Evolutionary conservation across 2,329 filamentous ascomycete genomes (phyloP), one percentile per base, ranked within the genome.

Genomic region (Aspergillus tamarii): DNA sequence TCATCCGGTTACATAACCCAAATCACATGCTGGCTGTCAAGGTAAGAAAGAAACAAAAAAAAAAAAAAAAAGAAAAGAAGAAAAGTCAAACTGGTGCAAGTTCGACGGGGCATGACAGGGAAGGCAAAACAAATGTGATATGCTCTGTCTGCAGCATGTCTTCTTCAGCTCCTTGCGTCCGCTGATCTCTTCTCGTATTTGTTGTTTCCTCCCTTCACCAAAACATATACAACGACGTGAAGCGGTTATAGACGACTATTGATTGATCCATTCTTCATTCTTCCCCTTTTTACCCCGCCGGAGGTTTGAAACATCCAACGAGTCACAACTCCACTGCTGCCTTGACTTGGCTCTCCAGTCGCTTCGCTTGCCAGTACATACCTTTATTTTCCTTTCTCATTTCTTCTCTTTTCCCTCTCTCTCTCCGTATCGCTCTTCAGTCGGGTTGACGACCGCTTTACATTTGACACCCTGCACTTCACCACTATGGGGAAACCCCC

Each of bases 401-500:
- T 53, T 52, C 46, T 36, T 59, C 32, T 32, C 11, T 21, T 59
- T 5, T 52, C 21, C 10, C 21, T 30, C 26, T 26, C 26, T 26
- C 26, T 19, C 16, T 46, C 28, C 30, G 14, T 52, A 28, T n/a
- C 8, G 11, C 21, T n/a, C 23, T 34, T 10, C 16, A 19, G 39
- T 28, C n/a, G 46, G 23, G 21, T 9, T 48, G 12, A 14, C 10
- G 14, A 32, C 23, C 23, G 4, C 14, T 19, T 23, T n/a, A 32
- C 21, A 28, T 26, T 48, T 26, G 48, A n/a, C 30, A 28, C 39
- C 50, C 21, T 2, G 39, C 28, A 57, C 28, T 34, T 52, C 32
- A 14, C 39, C 19, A 62, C 66, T 46, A 80, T 77, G 76, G 72
- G 71, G 57, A 80, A 78, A 61, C 72, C 76, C 63, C 80, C 80